phyloP scores from a whole-genome alignment of 805 yeast genomes.

The Candida schatavii region DNA sequence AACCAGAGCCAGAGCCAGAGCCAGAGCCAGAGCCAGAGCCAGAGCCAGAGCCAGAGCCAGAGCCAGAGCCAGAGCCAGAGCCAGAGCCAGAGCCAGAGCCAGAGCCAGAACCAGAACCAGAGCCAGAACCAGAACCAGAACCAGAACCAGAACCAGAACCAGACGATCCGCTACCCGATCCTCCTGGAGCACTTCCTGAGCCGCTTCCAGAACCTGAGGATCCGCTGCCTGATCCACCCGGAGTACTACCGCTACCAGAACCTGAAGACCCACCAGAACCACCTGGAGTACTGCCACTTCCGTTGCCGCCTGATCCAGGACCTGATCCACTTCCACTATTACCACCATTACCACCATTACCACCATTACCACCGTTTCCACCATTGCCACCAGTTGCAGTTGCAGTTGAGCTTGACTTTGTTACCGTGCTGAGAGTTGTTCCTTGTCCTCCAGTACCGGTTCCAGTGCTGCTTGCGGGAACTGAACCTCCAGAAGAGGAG shows the following conservation, averaged over 20 bases:
- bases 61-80: too few relatives aligned
- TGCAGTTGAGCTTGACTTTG: not conserved
- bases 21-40: too few relatives aligned
- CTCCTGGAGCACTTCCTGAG: not conserved
- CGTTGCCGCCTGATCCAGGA: not conserved
- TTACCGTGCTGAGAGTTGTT: not conserved
- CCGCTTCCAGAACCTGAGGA: not conserved
- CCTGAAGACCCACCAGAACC: not conserved
- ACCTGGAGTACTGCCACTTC: slow-evolving; percentile 1
- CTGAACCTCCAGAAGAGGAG: not conserved
- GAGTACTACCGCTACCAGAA: not conserved
- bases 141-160: not conserved
- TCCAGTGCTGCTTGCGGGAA: not conserved
- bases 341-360: too few relatives aligned
- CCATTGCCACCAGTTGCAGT: not conserved
- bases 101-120: slow-evolving; percentile 1
- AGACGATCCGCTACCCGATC: not conserved
- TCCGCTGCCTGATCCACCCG: not conserved
- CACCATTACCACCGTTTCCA: too few relatives aligned
- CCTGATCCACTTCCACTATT: not conserved
- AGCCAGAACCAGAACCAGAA: slow-evolving; percentile 1
- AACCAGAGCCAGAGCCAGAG: too few relatives aligned
- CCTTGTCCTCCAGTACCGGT: slow-evolving; percentile 2
- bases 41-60: too few relatives aligned
- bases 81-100: slow-evolving; percentile 2